phyloP scores from a whole-genome alignment of 805 yeast genomes.

The Saturnispora hagleri region DNA sequence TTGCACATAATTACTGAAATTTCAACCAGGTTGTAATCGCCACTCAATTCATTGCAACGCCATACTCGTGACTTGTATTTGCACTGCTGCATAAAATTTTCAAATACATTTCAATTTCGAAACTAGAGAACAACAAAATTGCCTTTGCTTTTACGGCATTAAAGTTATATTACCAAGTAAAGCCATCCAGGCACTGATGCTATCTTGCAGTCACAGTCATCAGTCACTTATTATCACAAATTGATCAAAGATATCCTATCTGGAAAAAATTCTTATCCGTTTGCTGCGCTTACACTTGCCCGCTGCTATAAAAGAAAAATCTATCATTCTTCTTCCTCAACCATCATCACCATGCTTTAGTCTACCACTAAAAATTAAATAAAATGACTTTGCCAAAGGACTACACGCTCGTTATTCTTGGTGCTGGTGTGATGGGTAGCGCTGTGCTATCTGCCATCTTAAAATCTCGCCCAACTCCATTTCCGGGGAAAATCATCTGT shows the following conservation, averaged over 20 bases:
- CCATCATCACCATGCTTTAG: background rate
- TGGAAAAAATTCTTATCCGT: background rate
- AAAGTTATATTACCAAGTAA: background rate
- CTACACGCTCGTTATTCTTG: slow-evolving; percentile 56
- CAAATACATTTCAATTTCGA: background rate
- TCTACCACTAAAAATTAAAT: background rate
- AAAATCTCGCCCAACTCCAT: slow-evolving; percentile 38
- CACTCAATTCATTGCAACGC: background rate
- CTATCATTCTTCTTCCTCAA: background rate
- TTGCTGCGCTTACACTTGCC: background rate
- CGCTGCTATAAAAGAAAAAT: background rate
- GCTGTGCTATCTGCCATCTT: slow-evolving; percentile 80
- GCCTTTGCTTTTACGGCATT: background rate
- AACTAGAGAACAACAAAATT: too few relatives aligned
- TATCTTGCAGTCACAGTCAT: background rate
- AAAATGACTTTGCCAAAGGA: slow-evolving; percentile 11
- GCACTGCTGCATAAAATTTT: background rate
- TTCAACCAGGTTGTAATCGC: too few relatives aligned
- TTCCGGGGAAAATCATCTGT: slow-evolving; percentile 69
- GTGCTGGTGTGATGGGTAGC: slow-evolving; percentile 94
- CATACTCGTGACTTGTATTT: background rate
- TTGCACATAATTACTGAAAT: too few relatives aligned
- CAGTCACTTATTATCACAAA: background rate
- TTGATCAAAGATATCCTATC: background rate
- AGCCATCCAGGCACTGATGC: background rate